Percentiles rank a stretch among this genome's conserved stretches.
Conservation (phyloP, 192 early-diverging fungal species). For the Entophlyctis luteolus region DNA sequence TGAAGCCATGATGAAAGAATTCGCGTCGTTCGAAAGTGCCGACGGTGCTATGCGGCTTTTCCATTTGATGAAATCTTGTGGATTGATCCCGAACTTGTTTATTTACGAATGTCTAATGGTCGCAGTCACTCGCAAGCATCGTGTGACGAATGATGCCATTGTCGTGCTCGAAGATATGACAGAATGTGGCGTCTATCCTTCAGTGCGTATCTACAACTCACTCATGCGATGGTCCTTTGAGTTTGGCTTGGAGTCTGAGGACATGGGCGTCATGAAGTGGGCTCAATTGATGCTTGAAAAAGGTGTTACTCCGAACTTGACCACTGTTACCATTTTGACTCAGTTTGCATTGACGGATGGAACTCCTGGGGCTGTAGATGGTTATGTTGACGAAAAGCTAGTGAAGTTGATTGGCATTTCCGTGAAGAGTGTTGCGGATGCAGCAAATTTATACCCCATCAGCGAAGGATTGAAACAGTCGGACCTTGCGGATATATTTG, state of each 20-base stretch:
- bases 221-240: background rate
- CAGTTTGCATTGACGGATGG: background rate
- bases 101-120: background rate
- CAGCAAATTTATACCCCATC: no score
- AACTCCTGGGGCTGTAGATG: background rate
- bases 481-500: background rate
- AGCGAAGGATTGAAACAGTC: background rate
- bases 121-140: background rate
- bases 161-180: background rate
- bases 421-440: no score
- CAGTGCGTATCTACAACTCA: conserved; percentile 1
- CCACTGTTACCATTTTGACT: background rate
- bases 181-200: background rate
- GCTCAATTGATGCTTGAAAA: background rate
- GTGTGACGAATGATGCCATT: background rate
- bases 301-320: background rate
- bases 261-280: background rate
- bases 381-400: background rate
- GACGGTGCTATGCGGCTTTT: background rate
- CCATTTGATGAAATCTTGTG: background rate
- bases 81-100: background rate
- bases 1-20: background rate
- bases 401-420: no score
- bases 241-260: background rate
- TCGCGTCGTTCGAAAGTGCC: background rate